Evolutionary conservation across 2,329 filamentous ascomycete genomes (phyloP), one percentile per base, ranked within the genome.

Genomic region (Penicillium thymicola): DNA sequence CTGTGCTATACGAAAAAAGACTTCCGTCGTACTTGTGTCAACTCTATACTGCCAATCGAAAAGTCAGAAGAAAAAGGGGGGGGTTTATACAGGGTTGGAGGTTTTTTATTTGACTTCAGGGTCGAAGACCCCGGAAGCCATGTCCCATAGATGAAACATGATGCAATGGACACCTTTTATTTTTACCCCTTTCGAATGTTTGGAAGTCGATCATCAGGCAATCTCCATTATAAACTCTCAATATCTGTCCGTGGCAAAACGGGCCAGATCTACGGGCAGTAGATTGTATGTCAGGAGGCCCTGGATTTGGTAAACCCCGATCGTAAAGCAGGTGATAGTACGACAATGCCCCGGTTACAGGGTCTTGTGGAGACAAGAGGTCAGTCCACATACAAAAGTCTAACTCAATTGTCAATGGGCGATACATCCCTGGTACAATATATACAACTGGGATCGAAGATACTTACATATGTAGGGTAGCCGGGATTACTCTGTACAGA

Each of bases 301-400:
- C 14, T 28, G 13, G 36, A n/a, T 37, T 37, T 23, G 28, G 21
- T 23, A 42, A 23, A 18, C 14, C 44, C 28, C 21, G 25, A 13
- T n/a, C 18, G 36, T 7, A 50, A 50, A 60, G 48, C 44, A 59
- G 40, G 44, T 51, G 59, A 58, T 64, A 50, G 63, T 61, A 57
- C 53, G 57, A 64, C 61, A 59, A 32, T 25, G 41, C 40, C 47
- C 47, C 40, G 45, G 52, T 55, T 32, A 51, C 18, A 52, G 58
- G 21, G 54, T 53, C 11, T 36, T 45, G 40, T 55, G 61, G 45
- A 30, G 36, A 50, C 37, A 41, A 49, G 43, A 54, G 37, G 30
- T 34, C 40, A 44, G 42, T 42, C 54, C 63, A 61, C 61, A 61
- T 59, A 52, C 50, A 48, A 40, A 55, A 41, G 32, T 43, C 21